These are phyloP conservation scores for Naganishia liquefaciens DNA, from an alignment of 1,284 basidiomycete species.

Conservation along the genomic window DNA sequence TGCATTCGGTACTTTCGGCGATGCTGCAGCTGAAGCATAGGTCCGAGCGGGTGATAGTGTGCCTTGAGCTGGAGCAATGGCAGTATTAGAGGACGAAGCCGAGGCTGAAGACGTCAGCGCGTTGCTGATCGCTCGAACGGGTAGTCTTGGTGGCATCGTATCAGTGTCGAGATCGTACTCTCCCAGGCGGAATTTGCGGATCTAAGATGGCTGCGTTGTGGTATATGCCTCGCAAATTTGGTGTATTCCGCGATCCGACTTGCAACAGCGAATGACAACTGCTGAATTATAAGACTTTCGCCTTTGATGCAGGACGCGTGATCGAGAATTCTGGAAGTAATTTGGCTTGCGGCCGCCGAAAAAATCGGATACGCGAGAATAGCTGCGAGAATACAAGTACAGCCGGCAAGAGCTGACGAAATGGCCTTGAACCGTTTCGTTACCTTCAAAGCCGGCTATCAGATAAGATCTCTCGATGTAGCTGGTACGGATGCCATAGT, in stretches of 20 bases:
- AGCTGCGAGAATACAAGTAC: too few relatives aligned
- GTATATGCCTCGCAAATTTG: too few relatives aligned
- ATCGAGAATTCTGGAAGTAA: slow-evolving; percentile 25
- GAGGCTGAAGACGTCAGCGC: slow-evolving; percentile 39
- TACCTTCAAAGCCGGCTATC: too few relatives aligned
- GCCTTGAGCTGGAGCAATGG: slow-evolving; percentile 32
- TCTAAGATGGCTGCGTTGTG: not conserved
- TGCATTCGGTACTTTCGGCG: not conserved
- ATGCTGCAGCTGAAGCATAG: slow-evolving; percentile 8
- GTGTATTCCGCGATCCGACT: too few relatives aligned
- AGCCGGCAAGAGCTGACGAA: not conserved
- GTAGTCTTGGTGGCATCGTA: slow-evolving; percentile 44
- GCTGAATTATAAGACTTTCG: slow-evolving; percentile 6
- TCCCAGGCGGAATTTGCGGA: not conserved
- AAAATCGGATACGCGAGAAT: not conserved
- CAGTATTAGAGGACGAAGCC: slow-evolving; percentile 41
- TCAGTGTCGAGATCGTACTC: not conserved
- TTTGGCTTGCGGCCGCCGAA: slow-evolving; percentile 8
- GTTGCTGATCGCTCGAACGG: slow-evolving; percentile 40
- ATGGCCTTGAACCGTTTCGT: too few relatives aligned
- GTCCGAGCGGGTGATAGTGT: not conserved
- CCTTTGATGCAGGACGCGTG: too few relatives aligned
- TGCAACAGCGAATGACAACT: not conserved
- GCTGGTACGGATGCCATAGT: too few relatives aligned
- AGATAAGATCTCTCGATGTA: too few relatives aligned